Conservation (phyloP, 768 basidiomycete genomes). For the Termitomyces titanicus region DNA sequence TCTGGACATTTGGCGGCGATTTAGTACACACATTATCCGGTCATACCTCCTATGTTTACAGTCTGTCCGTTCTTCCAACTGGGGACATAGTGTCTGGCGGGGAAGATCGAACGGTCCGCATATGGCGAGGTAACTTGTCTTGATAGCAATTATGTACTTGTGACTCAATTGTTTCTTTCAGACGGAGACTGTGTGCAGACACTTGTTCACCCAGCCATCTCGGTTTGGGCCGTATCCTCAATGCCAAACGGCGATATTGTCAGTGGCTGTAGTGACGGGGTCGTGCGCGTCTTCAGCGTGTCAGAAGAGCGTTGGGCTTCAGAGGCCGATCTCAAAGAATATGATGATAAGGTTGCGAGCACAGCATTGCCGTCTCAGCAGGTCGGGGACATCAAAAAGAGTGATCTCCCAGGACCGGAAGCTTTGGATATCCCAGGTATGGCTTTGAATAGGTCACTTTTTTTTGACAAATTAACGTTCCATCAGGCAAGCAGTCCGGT, state of each 20-base stretch:
- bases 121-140: conserved; percentile 77
- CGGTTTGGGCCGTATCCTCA: conserved; percentile 91
- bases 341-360: conserved; percentile 71
- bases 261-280: conserved; percentile 85
- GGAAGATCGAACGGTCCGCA: conserved; percentile 88
- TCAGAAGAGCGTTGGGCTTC: conserved; percentile 72
- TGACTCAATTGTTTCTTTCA: conserved; percentile 22
- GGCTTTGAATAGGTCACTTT: conserved; percentile 12
- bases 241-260: conserved; percentile 92
- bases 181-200: conserved; percentile 89
- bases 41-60: conserved; percentile 97
- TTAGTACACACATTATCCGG: conserved; percentile 77
- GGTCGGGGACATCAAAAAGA: conserved; percentile 90
- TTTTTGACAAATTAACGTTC: background rate
- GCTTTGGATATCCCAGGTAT: conserved; percentile 70
- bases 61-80: conserved; percentile 73
- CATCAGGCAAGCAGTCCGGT: conserved; percentile 83
- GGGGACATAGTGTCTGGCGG: conserved; percentile 88
- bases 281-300: conserved; percentile 82
- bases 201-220: conserved; percentile 90
- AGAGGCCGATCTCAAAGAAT: conserved; percentile 57
- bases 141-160: background rate
- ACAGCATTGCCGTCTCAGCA: conserved; percentile 83
- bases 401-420: conserved; percentile 85
- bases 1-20: conserved; percentile 88